Base-by-base conservation (phyloP, 148 eudicot genomes). In the Nepenthes mirabilis region DNA sequence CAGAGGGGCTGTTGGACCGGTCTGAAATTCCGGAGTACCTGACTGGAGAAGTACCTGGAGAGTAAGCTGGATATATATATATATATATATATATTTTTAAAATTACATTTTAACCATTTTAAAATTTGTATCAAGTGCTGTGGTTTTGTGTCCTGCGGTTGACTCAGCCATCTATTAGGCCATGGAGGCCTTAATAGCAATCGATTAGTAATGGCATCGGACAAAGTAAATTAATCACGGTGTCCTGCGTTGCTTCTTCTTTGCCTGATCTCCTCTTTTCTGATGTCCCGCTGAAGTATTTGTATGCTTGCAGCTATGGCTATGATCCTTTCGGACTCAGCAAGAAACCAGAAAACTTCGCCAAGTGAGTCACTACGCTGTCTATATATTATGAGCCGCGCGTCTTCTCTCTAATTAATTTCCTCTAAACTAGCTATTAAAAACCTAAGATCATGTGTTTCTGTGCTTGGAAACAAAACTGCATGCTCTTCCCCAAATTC, bases 241-340 rank as follows among this genome's bases (percentile, higher is more conserved):
- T 11, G 10, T 10, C 13, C 52, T 49, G 52, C 13, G 3, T 49
- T n/a, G 52, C 11, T 49, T 49, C 45, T 40, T 40, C 45, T 8
- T 40, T 40, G 45, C 8, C 4, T 40, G 45, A 3, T 40, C 8
- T 40, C 8, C 45, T 3, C 6, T 3, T 40, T 40, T 40, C 8
- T 40, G 8, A 0, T 40, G 45, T 8, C 8, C 45, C 45, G 4
- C 45, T 40, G 8, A 40, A 40, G 6, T 40, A 40, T 3, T 40
- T 36, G 5, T 56, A 9, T 56, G 13, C 6, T 43, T 75, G 80
- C 95, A 94, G 99, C 81, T 94, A 94, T 60, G 99, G 99, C 47
- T 94, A 94, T 12, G 99, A 94, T 72, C 99, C 99, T 37, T 94
- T 94, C 75, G 99, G 99, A 49, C 90, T 94, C 51, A 58, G 99